phyloP scores from a whole-genome alignment of 345 rosid genomes.

The Bruguiera parviflora region DNA sequence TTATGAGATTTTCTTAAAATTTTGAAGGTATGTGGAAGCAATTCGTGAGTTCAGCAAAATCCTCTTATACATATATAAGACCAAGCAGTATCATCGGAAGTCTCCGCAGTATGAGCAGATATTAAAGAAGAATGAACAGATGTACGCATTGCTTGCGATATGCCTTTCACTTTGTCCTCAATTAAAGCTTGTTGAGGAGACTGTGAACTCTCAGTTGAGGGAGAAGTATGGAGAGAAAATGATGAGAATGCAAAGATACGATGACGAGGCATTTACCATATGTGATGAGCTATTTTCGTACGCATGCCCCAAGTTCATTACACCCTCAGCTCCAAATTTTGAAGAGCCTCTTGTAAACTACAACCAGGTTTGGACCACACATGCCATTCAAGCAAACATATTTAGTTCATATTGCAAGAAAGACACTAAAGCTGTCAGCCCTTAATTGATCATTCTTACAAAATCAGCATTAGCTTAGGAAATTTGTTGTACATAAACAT shows the following conservation, averaged over 20 bases:
- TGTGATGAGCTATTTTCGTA: constrained; percentile 97
- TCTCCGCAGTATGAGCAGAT: constrained; percentile 93
- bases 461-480: too few relatives aligned
- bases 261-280: constrained; percentile 76
- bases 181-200: constrained; percentile 83
- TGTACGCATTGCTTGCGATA: constrained; percentile 90
- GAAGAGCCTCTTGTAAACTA: constrained; percentile 93
- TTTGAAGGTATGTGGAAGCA: constrained; percentile 81
- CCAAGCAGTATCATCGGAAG: constrained; percentile 89
- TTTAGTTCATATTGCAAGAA: too few relatives aligned
- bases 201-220: constrained; percentile 74
- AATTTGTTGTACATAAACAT: too few relatives aligned
- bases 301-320: constrained; percentile 98
- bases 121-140: constrained; percentile 96
- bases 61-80: constrained; percentile 86
- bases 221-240: constrained; percentile 99
- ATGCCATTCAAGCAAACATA: constrained; percentile 1
- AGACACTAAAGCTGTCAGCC: too few relatives aligned
- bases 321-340: constrained; percentile 89
- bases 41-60: constrained; percentile 94
- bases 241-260: constrained; percentile 87
- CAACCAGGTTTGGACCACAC: constrained; percentile 59
- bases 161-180: constrained; percentile 92
- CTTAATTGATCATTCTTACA: too few relatives aligned
- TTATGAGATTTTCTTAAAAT: constrained; percentile 1